Conservation (phyloP, 108 stramenopile species). For the Cyclostephanos invisitatus region DNA sequence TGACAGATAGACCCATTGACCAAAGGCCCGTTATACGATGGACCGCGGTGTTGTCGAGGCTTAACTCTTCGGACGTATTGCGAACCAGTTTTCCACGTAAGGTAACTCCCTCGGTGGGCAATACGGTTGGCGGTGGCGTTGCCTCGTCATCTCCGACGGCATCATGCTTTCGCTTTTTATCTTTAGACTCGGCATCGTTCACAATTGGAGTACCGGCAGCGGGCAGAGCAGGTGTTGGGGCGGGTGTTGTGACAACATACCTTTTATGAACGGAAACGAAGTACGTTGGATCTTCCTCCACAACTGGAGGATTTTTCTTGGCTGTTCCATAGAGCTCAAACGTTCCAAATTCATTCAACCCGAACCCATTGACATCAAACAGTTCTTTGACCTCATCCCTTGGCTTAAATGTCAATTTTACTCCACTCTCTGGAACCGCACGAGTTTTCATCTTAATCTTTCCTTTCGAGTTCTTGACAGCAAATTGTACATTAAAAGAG, state of each 20-base stretch:
- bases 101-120: slow-evolving; percentile 64
- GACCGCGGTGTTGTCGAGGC: slow-evolving; percentile 53
- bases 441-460: slow-evolving; percentile 73
- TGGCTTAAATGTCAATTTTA: slow-evolving; percentile 68
- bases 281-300: slow-evolving; percentile 58
- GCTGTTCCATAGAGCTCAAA: slow-evolving; percentile 78
- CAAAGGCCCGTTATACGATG: slow-evolving; percentile 79
- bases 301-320: slow-evolving; percentile 32
- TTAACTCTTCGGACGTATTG: slow-evolving; percentile 55
- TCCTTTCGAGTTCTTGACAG: slow-evolving; percentile 68
- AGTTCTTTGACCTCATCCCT: slow-evolving; percentile 26
- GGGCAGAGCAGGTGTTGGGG: background rate
- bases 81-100: slow-evolving; percentile 70
- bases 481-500: slow-evolving; percentile 73
- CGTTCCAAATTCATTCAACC: slow-evolving; percentile 77
- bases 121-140: slow-evolving; percentile 48
- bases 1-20: slow-evolving; percentile 67
- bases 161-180: slow-evolving; percentile 21
- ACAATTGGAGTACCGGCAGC: slow-evolving; percentile 27
- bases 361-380: slow-evolving; percentile 69
- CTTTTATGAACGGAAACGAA: slow-evolving; percentile 66
- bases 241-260: slow-evolving; percentile 48
- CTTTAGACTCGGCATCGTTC: slow-evolving; percentile 39
- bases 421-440: slow-evolving; percentile 73
- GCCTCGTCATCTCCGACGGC: slow-evolving; percentile 3